Conservation (phyloP, 805 yeast species). For the Candida lessepsii region DNA sequence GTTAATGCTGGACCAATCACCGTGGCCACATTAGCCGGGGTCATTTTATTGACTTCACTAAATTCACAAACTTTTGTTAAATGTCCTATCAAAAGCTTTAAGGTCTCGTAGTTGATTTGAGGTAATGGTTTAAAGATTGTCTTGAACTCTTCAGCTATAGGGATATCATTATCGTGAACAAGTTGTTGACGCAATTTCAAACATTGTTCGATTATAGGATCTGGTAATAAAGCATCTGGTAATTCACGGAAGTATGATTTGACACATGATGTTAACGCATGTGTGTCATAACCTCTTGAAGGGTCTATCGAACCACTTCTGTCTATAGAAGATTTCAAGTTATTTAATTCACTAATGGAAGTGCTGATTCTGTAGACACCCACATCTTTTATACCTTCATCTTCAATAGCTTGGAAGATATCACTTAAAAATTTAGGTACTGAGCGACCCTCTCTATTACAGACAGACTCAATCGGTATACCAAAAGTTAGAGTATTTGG, state of each 20-base stretch:
- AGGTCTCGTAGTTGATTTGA: constrained; percentile 59
- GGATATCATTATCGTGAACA: not conserved
- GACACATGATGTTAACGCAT: constrained; percentile 85
- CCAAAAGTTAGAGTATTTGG: constrained; percentile 62
- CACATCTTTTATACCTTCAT: constrained; percentile 84
- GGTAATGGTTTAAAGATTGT: constrained; percentile 52
- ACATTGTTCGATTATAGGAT: constrained; percentile 60
- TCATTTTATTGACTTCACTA: constrained; percentile 78
- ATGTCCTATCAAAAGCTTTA: constrained; percentile 68
- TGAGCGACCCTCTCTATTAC: constrained; percentile 62
- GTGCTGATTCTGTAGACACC: constrained; percentile 80
- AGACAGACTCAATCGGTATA: constrained; percentile 73
- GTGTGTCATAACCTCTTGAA: constrained; percentile 63
- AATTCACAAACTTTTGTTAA: constrained; percentile 65
- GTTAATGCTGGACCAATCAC: constrained; percentile 71
- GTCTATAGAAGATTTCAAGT: constrained; percentile 46
- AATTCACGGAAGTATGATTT: constrained; percentile 80
- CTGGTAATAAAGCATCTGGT: constrained; percentile 79
- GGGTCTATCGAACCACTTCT: constrained; percentile 47
- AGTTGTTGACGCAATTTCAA: constrained; percentile 32
- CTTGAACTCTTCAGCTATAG: constrained; percentile 20
- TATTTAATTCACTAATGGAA: constrained; percentile 45
- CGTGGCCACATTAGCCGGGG: constrained; percentile 83
- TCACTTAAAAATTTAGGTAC: constrained; percentile 67
- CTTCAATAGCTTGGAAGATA: constrained; percentile 73